Base-by-base conservation (phyloP, 257 asterid species). In the Solanum ahanhuiri region DNA sequence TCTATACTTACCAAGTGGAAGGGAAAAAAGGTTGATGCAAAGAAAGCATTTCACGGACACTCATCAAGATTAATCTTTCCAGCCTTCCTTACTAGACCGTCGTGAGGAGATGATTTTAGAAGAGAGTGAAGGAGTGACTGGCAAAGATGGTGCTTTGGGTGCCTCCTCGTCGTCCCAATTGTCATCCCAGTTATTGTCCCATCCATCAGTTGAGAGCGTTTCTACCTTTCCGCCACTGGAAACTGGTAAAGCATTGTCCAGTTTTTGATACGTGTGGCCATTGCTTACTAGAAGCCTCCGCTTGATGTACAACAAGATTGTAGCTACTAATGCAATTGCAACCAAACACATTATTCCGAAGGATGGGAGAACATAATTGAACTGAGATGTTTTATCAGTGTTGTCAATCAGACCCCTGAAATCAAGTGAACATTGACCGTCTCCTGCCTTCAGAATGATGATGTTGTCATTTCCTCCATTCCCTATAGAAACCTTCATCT, bases 101-200 rank as follows among this genome's bases (percentile, higher is more conserved):
- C 95, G 90, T 15, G 97, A 79, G 63, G 96, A 88, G 5, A 91
- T 84, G 84, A 93, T 92, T 89, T 88, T 87, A 60, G 95, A 87
- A 12, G 98, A 92, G 79, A 88, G 72, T 86, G 91, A 94, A 2
- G 98, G 96, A 86, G 96, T 93, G 76, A 93, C 76, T 3, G 96
- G 98, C 89, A 93, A 39, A 0, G 94, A 85, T 9, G 95, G 91
- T 12, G 94, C 83, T 23, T 81, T 89, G 12, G 96, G 95, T 5
- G 96, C 95, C 88, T 96, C 98, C 87, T 92, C 98, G 8, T 96
- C 98, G 9, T 96, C 98, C 98, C 98, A 94, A 83, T 81, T 88
- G 41, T 94, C 98, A 72, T 90, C 96, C 98, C 98, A 96, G 54
- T 87, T 93, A 51, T 93, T 90, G 71, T 94, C 96, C 98, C 98